phyloP scores from a whole-genome alignment of 75 land plant genomes.

The Pinus tabuliformis region DNA sequence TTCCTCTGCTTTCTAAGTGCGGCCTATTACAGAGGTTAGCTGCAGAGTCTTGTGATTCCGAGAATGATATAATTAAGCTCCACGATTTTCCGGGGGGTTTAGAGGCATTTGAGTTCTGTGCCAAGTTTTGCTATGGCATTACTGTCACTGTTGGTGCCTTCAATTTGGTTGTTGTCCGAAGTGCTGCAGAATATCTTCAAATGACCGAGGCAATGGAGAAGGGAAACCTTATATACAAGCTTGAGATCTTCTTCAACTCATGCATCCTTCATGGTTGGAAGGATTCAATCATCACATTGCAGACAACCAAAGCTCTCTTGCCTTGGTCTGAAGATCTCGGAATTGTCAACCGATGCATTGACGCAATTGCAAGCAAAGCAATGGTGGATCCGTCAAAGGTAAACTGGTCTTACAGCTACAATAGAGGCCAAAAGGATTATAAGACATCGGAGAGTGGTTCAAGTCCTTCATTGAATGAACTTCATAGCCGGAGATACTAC shows the following conservation, averaged over 20 bases:
- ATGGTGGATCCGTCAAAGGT: conserved; percentile 48
- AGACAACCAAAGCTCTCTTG: conserved; percentile 37
- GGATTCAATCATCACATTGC: conserved; percentile 65
- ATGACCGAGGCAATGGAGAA: conserved; percentile 58
- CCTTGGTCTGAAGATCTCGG: conserved; percentile 60
- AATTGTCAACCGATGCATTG: conserved; percentile 51
- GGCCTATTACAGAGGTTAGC: conserved; percentile 23
- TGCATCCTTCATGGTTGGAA: conserved; percentile 71
- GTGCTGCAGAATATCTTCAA: conserved; percentile 67
- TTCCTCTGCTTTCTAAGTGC: conserved; percentile 48
- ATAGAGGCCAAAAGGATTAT: background rate
- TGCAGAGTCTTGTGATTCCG: conserved; percentile 16
- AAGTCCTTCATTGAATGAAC: conserved; percentile 27
- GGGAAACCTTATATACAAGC: conserved; percentile 65
- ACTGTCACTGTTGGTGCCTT: conserved; percentile 66
- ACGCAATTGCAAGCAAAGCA: conserved; percentile 56
- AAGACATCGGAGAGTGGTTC: conserved; percentile 11
- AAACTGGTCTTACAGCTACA: conserved; percentile 63
- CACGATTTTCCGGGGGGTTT: conserved; percentile 64
- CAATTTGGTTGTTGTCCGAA: conserved; percentile 60
- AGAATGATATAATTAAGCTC: conserved; percentile 18
- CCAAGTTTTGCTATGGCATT: conserved; percentile 85
- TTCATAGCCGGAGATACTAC: conserved; percentile 13
- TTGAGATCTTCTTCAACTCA: conserved; percentile 58
- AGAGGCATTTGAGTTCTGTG: conserved; percentile 58